Conservation (phyloP, 2,329 filamentous ascomycete genomes). For the Ascochyta fabae region DNA sequence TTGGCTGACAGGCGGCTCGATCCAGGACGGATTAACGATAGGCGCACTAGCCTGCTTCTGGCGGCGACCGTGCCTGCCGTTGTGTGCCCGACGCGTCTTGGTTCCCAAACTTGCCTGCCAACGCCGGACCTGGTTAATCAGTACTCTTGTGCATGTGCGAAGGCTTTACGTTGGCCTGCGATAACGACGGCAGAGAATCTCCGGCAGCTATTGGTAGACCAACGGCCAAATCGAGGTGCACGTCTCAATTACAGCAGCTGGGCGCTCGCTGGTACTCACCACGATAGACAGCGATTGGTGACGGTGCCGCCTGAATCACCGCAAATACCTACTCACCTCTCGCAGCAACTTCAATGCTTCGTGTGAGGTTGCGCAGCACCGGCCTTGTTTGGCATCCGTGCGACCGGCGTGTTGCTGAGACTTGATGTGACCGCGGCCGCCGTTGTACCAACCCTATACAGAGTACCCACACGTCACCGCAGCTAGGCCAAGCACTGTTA, state of each 20-base stretch:
- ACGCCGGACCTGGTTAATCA: conserved; percentile 11
- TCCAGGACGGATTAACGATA: conserved; percentile 1
- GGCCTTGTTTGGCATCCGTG: neutral
- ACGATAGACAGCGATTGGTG: conserved; percentile 1
- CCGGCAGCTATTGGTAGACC: conserved; percentile 5
- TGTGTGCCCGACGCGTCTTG: conserved; percentile 7
- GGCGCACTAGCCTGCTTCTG: conserved; percentile 13
- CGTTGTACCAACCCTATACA: conserved; percentile 12
- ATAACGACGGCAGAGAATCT: conserved; percentile 4
- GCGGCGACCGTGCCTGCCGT: conserved; percentile 11
- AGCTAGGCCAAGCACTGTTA: conserved; percentile 4
- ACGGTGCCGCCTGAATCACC: neutral
- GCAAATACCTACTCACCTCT: conserved; percentile 1
- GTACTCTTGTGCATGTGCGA: conserved; percentile 8
- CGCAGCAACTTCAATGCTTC: neutral
- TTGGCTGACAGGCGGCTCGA: conserved; percentile 12
- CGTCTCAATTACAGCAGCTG: conserved; percentile 13
- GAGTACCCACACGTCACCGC: conserved; percentile 7
- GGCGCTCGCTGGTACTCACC: conserved; percentile 1
- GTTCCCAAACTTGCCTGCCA: conserved; percentile 2
- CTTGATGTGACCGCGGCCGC: too few relatives aligned
- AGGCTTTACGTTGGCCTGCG: conserved; percentile 17
- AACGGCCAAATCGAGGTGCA: conserved; percentile 6
- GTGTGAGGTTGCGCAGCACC: conserved; percentile 1
- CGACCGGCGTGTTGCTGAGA: neutral